Conservation (phyloP, 768 basidiomycete genomes). For the Trametes villosa region DNA sequence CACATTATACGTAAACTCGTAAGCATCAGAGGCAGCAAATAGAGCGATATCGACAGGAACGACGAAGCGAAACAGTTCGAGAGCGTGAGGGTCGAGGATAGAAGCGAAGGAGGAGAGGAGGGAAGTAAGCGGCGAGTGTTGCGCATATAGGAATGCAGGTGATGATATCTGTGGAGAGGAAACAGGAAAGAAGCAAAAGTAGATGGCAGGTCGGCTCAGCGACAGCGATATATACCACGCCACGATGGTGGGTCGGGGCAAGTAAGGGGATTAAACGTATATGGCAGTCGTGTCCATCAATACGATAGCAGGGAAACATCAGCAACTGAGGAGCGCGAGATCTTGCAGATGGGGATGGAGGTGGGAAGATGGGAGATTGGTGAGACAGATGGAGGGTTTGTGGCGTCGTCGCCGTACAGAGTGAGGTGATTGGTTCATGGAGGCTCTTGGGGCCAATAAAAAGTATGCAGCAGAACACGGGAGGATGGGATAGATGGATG, state of each 20-base stretch:
- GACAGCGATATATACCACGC: constrained; percentile 17
- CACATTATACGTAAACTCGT: constrained; percentile 22
- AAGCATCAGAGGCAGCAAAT: constrained; percentile 16
- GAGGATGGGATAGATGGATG: constrained; percentile 14
- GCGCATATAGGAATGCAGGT: background rate
- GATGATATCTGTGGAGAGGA: background rate
- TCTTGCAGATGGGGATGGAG: constrained; percentile 20
- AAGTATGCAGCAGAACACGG: constrained; percentile 8
- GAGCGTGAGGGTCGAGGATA: constrained; percentile 7
- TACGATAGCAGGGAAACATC: constrained; percentile 18
- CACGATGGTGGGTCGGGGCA: constrained; percentile 10
- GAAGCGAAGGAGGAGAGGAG: background rate
- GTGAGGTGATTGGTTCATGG: background rate
- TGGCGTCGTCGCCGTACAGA: constrained; percentile 21
- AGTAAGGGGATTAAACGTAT: constrained; percentile 8
- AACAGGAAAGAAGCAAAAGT: constrained; percentile 6
- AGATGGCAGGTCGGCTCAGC: constrained; percentile 16
- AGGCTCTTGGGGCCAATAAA: constrained; percentile 23
- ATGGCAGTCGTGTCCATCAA: constrained; percentile 20
- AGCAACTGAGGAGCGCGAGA: constrained; percentile 1
- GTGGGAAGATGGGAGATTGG: constrained; percentile 15
- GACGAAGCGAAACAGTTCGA: constrained; percentile 15
- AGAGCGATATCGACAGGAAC: constrained; percentile 17
- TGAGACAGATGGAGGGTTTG: constrained; percentile 10
- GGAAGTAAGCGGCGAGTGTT: background rate